These are phyloP conservation scores for Solanum pimpinellifolium DNA, from an alignment of 257 asterid species.

Conservation along the genomic window DNA sequence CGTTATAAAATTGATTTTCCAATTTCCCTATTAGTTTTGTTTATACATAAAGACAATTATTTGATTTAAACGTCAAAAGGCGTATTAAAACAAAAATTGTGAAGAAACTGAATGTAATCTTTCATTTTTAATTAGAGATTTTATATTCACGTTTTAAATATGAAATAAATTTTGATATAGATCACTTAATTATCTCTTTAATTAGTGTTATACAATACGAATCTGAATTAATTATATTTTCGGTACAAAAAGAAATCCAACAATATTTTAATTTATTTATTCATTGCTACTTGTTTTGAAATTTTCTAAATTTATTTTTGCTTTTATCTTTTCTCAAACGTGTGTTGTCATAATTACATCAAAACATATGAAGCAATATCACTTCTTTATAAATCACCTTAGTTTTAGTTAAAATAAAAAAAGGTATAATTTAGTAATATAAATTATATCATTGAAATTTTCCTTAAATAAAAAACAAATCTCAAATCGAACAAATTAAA, in stretches of 20 bases:
- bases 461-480: not conserved
- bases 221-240: not conserved
- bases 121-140: not conserved
- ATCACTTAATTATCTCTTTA: not conserved
- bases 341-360: not conserved
- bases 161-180: not conserved
- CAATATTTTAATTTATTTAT: too few species aligned
- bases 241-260: not conserved
- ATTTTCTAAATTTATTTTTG: not conserved
- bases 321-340: not conserved
- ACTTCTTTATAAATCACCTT: not conserved
- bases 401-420: too few species aligned
- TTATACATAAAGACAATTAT: not conserved
- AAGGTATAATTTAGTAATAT: not conserved
- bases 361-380: not conserved
- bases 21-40: not conserved
- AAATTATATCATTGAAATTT: not conserved
- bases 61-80: not conserved
- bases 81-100: not conserved
- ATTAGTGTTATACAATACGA: not conserved
- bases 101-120: not conserved
- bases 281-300: not conserved
- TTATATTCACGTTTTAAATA: rapidly evolving
- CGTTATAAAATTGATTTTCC: not conserved
- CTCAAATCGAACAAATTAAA: not conserved